phyloP scores from a whole-genome alignment of 225 moss, liverwort and hornwort genomes.

The Marchantia polymorpha region DNA sequence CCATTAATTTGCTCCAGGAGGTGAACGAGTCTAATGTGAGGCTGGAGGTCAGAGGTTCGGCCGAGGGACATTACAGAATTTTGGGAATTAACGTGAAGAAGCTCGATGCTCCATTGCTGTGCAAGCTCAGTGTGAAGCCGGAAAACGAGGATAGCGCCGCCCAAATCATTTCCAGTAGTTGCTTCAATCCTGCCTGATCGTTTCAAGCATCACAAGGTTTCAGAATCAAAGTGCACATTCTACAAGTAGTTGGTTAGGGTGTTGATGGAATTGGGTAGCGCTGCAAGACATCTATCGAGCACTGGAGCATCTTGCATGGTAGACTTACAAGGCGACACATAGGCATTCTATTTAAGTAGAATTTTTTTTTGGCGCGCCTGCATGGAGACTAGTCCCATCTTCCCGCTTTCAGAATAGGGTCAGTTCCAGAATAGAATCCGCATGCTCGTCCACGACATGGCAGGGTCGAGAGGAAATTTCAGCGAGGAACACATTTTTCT shows the following conservation, averaged over 20 bases:
- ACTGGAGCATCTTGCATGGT: neutral
- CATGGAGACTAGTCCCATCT: neutral
- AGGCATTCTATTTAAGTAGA: neutral
- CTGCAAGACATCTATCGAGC: neutral
- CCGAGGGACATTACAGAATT: conserved; percentile 22
- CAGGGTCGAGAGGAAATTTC: neutral
- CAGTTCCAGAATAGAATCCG: no score
- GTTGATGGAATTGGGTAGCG: no score
- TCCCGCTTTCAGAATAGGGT: neutral
- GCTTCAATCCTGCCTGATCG: conserved; percentile 14
- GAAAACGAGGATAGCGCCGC: conserved; percentile 8
- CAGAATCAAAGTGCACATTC: neutral
- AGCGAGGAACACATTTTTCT: neutral
- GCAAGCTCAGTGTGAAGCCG: conserved; percentile 35
- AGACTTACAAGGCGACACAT: neutral
- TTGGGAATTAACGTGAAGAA: conserved; percentile 23
- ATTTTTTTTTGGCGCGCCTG: neutral
- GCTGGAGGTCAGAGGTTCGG: conserved; percentile 29
- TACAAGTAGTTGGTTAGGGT: neutral
- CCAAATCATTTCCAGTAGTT: conserved; percentile 28
- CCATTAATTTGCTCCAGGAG: conserved; percentile 14
- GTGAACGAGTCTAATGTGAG: conserved; percentile 19
- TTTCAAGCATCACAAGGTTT: neutral
- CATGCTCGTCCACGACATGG: neutral
- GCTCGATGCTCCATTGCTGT: conserved; percentile 21